Evolutionary conservation across 148 eudicot genomes (phyloP), one percentile per base, ranked within the genome.

Genomic region (Rhododendron simsii): DNA sequence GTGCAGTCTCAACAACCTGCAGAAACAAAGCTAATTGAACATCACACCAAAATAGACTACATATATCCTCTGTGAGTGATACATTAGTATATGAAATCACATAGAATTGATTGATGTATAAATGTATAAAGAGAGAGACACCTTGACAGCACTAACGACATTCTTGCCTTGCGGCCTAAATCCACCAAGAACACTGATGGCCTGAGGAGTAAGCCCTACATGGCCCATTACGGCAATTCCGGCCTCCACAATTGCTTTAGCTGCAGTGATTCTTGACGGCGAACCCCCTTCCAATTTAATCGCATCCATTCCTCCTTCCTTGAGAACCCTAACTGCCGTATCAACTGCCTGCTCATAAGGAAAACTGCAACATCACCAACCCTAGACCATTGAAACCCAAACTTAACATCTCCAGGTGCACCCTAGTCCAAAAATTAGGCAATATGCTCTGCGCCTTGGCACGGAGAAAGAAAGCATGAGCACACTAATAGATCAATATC

Each of bases 291-390:
- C 99, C 89, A 97, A 82, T 89, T 97, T 97, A 45, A 97, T 95
- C 0, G 99, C 98, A 91, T 97, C 99, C 98, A 97, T 95, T 87
- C 94, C 95, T 86, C 99, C 99, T 92, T 95, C 99, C 91, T 95
- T 97, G 79, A 97, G 86, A 80, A 97, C 53, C 89, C 95, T 92
- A 44, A 97, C 96, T 39, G 99, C 96, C 30, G 99, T 90, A 89
- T 97, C 94, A 89, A 97, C 98, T 83, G 99, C 99, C 99, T 97
- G 95, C 90, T 84, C 91, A 93, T 85, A 87, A 91, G 88, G 83
- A 81, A 90, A 87, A 90, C 87, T 88, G 87, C 93, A 91, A 92
- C 84, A 84, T 92, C 90, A 92, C 84, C 81, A 86, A 88, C 78
- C 88, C 81, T 51, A 81, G 65, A 83, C 81, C 82, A 59, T 79